Evolutionary conservation across 805 yeast species (phyloP), one percentile per base, ranked within the genome.

Genomic region (Kuraishia cidri): DNA sequence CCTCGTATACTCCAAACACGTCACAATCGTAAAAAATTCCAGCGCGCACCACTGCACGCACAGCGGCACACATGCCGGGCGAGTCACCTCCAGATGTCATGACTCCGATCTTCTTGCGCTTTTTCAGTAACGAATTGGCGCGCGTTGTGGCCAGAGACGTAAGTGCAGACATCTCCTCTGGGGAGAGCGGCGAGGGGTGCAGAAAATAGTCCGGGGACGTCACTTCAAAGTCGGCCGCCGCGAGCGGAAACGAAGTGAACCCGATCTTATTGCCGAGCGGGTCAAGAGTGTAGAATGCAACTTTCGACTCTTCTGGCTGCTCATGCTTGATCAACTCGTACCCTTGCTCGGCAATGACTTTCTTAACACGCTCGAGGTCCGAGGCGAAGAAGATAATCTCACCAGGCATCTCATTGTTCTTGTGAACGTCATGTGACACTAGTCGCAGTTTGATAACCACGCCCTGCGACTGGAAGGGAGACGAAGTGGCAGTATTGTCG

Each of bases 1-100:
- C 88, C 56, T 79, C 88, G 58, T 72, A 73, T 26, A 79, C 66
- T 0, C 78, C 86, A 50, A 62, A 79, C 1, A 77, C 76, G 45
- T 70, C 73, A 50, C 86, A 79, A 3, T 77, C 81, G 34, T 62
- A 63, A 54, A 59, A 68, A 37, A 79, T 70, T n/a, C 79, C 75
- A 0, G 85, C 69, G 37, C 88, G 58, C 4, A 79, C 77, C 29
- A 79, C 80, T 3, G 86, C 84, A 39, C 87, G 59, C 16, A 79
- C 87, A 23, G 75, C 77, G 3, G 86, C 78, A 49, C 78, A 77
- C 88, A 79, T 79, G 42, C 88, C 88, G 6, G 82, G 88, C 19
- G 86, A 79, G 48, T 79, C 88, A 45, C 88, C 88, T 37, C 88
- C 88, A 1, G 85, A 77, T 1, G 87, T 79, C 85, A 79, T 79